These are phyloP conservation scores for Hansenula lynferdii DNA, from an alignment of 1,139 yeast species.

Conservation along the genomic window DNA sequence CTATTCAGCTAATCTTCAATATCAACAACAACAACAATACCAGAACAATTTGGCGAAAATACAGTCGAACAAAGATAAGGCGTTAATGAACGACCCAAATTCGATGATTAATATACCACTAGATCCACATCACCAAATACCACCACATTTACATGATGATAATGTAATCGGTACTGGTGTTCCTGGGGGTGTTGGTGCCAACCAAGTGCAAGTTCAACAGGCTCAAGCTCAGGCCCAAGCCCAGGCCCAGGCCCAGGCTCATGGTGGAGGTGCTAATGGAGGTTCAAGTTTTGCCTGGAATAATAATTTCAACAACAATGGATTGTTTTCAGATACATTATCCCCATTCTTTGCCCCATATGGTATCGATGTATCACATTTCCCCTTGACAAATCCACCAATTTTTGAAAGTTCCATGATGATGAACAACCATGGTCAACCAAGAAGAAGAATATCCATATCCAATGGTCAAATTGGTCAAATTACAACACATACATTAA, in stretches of 20 bases:
- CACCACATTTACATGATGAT: neutral
- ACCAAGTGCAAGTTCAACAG: too few species aligned
- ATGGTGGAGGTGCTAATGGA: too few species aligned
- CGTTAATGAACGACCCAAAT: neutral
- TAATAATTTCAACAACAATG: constrained; percentile 24
- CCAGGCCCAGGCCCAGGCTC: neutral
- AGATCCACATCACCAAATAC: too few species aligned
- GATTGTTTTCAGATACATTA: constrained; percentile 29
- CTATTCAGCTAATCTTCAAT: constrained; percentile 2
- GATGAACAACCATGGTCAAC: constrained; percentile 36
- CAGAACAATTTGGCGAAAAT: neutral
- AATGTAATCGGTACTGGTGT: too few species aligned
- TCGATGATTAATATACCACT: neutral
- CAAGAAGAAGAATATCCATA: constrained; percentile 62
- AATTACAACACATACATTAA: constrained; percentile 28
- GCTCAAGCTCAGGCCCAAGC: too few species aligned
- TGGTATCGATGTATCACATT: constrained; percentile 35
- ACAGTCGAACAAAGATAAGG: neutral
- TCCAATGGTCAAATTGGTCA: constrained; percentile 81
- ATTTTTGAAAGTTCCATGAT: constrained; percentile 52
- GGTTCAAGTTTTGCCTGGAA: neutral
- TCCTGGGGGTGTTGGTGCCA: too few species aligned
- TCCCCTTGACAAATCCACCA: constrained; percentile 65
- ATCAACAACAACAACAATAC: constrained; percentile 6
- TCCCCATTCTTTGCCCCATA: constrained; percentile 34